phyloP scores from a whole-genome alignment of 1,139 yeast genomes.

The Hanseniaspora gamundiae region DNA sequence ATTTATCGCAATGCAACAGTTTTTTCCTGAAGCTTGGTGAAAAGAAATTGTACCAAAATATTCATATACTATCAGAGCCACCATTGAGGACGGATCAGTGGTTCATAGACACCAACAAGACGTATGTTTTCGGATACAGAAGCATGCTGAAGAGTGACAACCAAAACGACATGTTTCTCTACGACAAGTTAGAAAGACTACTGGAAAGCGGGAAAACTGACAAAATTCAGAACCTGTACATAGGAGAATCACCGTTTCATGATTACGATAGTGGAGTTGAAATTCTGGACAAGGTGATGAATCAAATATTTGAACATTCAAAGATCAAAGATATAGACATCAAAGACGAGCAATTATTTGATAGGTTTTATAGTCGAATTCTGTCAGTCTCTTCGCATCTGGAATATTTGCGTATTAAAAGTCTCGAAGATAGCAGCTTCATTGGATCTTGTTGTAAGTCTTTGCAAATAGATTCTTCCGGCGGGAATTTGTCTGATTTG shows the following conservation, averaged over 20 bases:
- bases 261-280: conserved; percentile 13
- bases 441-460: background rate
- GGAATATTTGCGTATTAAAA: background rate
- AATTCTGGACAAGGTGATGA: conserved; percentile 13
- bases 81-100: conserved; percentile 16
- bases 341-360: conserved; percentile 10
- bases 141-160: conserved; percentile 18
- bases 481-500: background rate
- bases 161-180: conserved; percentile 25
- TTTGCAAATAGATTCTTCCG: background rate
- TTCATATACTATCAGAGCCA: conserved; percentile 22
- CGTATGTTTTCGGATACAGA: conserved; percentile 23
- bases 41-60: conserved; percentile 18
- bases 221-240: conserved; percentile 11
- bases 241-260: conserved; percentile 17
- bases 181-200: conserved; percentile 22
- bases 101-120: conserved; percentile 22
- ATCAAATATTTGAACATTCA: conserved; percentile 10
- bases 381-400: conserved; percentile 7
- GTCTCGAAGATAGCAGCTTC: background rate
- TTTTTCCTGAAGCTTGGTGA: conserved; percentile 11
- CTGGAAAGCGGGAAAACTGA: conserved; percentile 11
- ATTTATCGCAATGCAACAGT: conserved; percentile 13
- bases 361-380: conserved; percentile 8
- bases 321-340: conserved; percentile 14